Percentiles rank a stretch among this genome's conserved stretches.
Conservation (phyloP, 176 grass and related monocot genomes). For the Zea luxurians region DNA sequence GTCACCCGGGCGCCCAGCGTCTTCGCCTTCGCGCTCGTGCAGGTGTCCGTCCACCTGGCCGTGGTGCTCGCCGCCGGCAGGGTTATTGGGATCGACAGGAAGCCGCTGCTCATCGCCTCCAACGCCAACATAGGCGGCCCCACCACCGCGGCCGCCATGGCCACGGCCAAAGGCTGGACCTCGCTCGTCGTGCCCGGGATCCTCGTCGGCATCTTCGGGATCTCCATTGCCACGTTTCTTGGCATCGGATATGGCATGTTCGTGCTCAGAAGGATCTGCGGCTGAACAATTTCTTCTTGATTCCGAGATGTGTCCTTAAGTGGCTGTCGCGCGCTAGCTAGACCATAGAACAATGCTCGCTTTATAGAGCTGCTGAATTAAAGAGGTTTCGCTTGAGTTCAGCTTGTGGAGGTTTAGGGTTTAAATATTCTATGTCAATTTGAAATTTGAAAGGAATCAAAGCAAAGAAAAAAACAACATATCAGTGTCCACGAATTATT, state of each 20-base stretch:
- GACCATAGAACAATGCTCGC: neutral
- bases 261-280: conserved; percentile 55
- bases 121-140: conserved; percentile 82
- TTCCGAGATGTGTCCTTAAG: too few relatives aligned
- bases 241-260: conserved; percentile 72
- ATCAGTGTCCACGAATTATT: neutral
- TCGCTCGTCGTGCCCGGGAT: conserved; percentile 77
- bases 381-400: too few relatives aligned
- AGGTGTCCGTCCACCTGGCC: conserved; percentile 73
- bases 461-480: neutral
- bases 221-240: conserved; percentile 70
- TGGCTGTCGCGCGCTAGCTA: too few relatives aligned
- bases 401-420: too few relatives aligned
- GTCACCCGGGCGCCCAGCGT: conserved; percentile 70
- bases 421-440: neutral
- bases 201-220: conserved; percentile 83
- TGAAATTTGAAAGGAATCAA: neutral
- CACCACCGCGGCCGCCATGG: conserved; percentile 81
- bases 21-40: conserved; percentile 65
- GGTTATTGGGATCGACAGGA: conserved; percentile 49
- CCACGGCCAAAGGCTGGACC: conserved; percentile 81
- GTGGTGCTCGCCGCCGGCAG: conserved; percentile 56
- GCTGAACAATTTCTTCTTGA: neutral
- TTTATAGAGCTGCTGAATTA: too few relatives aligned
- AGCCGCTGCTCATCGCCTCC: conserved; percentile 71